These are phyloP conservation scores for Asclepias syriaca DNA, from an alignment of 257 asterid genomes.

Conservation along the genomic window DNA sequence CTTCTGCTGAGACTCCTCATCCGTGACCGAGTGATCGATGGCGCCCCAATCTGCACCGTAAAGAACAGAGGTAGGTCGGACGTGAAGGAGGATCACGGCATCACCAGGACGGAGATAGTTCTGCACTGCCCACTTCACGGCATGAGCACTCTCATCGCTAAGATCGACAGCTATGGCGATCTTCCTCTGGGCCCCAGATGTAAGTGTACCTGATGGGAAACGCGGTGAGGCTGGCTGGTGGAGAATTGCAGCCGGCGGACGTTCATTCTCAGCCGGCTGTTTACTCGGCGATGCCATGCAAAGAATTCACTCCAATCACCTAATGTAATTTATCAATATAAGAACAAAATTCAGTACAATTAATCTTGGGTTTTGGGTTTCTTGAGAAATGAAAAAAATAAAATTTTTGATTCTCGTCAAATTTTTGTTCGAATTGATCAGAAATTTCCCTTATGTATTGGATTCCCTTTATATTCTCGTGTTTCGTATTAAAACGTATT, in stretches of 20 bases:
- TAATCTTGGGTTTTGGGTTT: background rate
- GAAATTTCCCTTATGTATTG: background rate
- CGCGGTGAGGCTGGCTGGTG: slow-evolving; percentile 76
- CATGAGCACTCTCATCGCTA: slow-evolving; percentile 27
- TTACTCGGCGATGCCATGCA: slow-evolving; percentile 50
- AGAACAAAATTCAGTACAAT: background rate
- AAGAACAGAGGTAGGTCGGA: slow-evolving; percentile 27
- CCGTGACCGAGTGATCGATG: slow-evolving; percentile 17
- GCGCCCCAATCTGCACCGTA: slow-evolving; percentile 35
- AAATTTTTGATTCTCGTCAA: background rate
- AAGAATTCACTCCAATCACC: background rate
- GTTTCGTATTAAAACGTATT: background rate
- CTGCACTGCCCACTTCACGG: slow-evolving; percentile 28
- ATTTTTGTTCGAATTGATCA: background rate
- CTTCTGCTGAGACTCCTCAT: slow-evolving; percentile 27
- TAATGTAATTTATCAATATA: background rate
- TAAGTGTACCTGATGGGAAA: slow-evolving; percentile 46
- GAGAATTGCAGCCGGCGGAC: slow-evolving; percentile 38
- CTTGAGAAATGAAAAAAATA: background rate
- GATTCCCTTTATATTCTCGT: background rate
- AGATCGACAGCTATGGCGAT: slow-evolving; percentile 43
- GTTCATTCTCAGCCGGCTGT: slow-evolving; percentile 31
- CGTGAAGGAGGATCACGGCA: slow-evolving; percentile 21
- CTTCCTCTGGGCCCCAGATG: slow-evolving; percentile 49
- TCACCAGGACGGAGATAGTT: slow-evolving; percentile 30